These are phyloP conservation scores for Ceratocystis smalleyi DNA, from an alignment of 2,329 filamentous ascomycete species.

Conservation along the genomic window DNA sequence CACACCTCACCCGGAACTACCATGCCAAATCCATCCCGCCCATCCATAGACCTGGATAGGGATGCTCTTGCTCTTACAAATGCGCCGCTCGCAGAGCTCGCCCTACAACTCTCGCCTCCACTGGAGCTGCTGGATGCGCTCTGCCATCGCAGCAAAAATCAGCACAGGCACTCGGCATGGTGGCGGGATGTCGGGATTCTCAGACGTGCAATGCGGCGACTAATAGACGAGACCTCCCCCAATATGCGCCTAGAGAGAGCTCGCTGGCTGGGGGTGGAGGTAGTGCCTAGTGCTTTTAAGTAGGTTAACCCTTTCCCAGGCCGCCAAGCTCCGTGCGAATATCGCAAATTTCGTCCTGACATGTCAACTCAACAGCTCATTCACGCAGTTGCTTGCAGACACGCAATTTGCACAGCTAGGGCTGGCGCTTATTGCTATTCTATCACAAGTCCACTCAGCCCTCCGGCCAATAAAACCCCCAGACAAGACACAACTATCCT, in stretches of 20 bases:
- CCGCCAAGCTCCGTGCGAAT: background rate
- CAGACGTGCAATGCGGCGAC: conserved; percentile 45
- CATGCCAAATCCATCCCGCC: background rate
- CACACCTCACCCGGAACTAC: background rate
- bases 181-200: conserved; percentile 59
- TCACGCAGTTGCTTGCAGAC: conserved; percentile 56
- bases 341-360: background rate
- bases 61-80: background rate
- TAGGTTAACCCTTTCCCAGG: conserved; percentile 19
- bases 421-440: conserved; percentile 47
- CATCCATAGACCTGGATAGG: background rate
- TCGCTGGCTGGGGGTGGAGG: conserved; percentile 22
- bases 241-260: conserved; percentile 17
- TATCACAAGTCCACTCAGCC: conserved; percentile 37
- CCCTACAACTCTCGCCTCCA: conserved; percentile 25
- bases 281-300: conserved; percentile 26
- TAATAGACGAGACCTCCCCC: conserved; percentile 28
- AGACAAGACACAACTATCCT: background rate
- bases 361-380: conserved; percentile 32
- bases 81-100: conserved; percentile 1
- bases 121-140: conserved; percentile 52
- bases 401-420: conserved; percentile 58
- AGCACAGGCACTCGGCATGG: conserved; percentile 71
- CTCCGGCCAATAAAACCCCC: background rate
- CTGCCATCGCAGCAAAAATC: conserved; percentile 76